These are phyloP conservation scores for Uronychia binucleata DNA, from an alignment of 73 alveolate genomes.

Conservation along the genomic window DNA sequence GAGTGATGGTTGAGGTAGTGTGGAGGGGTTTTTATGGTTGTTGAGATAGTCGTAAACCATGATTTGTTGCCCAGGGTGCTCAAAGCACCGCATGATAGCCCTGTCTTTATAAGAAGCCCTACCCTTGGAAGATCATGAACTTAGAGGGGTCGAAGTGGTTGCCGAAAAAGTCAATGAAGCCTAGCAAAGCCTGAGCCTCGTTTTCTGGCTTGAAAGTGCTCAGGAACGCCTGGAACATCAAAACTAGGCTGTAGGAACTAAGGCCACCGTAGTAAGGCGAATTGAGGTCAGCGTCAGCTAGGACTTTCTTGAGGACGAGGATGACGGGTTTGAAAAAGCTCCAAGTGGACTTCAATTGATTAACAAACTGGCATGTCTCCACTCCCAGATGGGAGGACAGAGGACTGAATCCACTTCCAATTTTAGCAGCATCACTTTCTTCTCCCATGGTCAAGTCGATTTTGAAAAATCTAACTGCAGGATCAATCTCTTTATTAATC, in stretches of 20 bases:
- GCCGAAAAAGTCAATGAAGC: background rate
- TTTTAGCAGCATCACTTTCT: background rate
- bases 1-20: no score
- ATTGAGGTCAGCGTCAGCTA: slow-evolving; percentile 10
- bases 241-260: slow-evolving; percentile 38
- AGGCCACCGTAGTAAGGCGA: slow-evolving; percentile 39
- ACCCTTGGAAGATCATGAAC: background rate
- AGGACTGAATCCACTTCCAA: background rate
- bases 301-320: slow-evolving; percentile 27
- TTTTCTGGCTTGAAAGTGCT: background rate
- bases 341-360: background rate
- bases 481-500: no score
- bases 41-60: background rate
- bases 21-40: no score
- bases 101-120: background rate
- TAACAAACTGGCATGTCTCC: slow-evolving; percentile 14
- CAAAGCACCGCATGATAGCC: background rate
- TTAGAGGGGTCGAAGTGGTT: background rate
- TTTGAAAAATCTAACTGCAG: background rate
- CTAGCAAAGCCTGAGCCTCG: background rate
- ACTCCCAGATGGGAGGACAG: slow-evolving; percentile 11
- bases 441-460: slow-evolving; percentile 1
- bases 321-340: slow-evolving; percentile 26
- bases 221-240: slow-evolving; percentile 29
- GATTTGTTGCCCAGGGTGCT: background rate